These are phyloP conservation scores for Eimeria sp. DNA, from an alignment of 169 alveolate genomes.

Conservation along the genomic window DNA sequence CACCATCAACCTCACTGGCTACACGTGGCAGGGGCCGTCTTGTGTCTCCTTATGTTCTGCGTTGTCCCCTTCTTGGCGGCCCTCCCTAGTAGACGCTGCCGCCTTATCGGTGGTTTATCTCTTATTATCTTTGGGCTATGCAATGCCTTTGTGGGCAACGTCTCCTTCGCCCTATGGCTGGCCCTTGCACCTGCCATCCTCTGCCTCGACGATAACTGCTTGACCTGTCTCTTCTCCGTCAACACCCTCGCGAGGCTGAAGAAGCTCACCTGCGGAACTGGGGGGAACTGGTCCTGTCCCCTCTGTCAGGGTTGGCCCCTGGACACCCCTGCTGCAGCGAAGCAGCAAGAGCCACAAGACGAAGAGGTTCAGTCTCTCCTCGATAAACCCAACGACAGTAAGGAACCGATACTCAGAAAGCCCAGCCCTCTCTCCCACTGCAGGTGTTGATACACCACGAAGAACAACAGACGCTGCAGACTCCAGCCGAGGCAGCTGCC, in stretches of 20 bases:
- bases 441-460: too few relatives aligned
- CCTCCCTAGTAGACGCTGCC: slow-evolving; percentile 76
- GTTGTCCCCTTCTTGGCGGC: slow-evolving; percentile 31
- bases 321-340: background rate
- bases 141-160: slow-evolving; percentile 45
- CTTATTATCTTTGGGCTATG: slow-evolving; percentile 29
- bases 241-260: slow-evolving; percentile 18
- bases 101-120: slow-evolving; percentile 68
- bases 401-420: too few relatives aligned
- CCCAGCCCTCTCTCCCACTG: too few relatives aligned
- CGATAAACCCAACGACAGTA: background rate
- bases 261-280: background rate
- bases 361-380: slow-evolving; percentile 29
- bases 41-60: slow-evolving; percentile 69
- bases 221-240: slow-evolving; percentile 75
- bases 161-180: slow-evolving; percentile 67
- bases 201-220: slow-evolving; percentile 78
- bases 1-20: slow-evolving; percentile 71
- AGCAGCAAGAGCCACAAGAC: background rate
- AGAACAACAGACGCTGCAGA: too few relatives aligned
- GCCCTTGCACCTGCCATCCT: slow-evolving; percentile 77
- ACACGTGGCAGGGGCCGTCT: slow-evolving; percentile 56
- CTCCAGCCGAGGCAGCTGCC: too few relatives aligned
- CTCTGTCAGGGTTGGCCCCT: slow-evolving; percentile 75
- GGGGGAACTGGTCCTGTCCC: slow-evolving; percentile 61